These are phyloP conservation scores for Corrigiola litoralis DNA, from an alignment of 179 eudicot genomes.

Conservation along the genomic window DNA sequence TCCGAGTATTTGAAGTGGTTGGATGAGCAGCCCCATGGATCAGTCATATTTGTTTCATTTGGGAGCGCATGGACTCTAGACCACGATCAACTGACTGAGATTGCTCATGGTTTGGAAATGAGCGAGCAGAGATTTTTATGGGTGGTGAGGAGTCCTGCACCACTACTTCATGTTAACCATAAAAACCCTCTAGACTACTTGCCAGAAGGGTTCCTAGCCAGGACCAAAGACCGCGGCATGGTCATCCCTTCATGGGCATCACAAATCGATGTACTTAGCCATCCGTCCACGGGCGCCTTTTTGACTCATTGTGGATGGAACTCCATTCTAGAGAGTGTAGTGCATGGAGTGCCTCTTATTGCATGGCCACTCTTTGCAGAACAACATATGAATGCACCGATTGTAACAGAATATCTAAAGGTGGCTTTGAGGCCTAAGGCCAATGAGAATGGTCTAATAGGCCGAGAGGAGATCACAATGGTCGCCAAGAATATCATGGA, in stretches of 20 bases:
- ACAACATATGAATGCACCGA: no score
- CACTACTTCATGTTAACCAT: no score
- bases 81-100: background rate
- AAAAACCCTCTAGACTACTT: background rate
- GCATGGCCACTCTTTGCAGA: constrained; percentile 14
- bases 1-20: constrained; percentile 22
- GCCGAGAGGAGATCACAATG: no score
- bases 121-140: constrained; percentile 3
- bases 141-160: background rate
- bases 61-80: background rate
- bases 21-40: background rate
- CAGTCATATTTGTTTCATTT: constrained; percentile 7
- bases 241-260: constrained; percentile 7
- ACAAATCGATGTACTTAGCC: background rate
- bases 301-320: constrained; percentile 14
- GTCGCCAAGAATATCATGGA: no score
- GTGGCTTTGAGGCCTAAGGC: no score
- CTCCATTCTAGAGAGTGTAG: constrained; percentile 5
- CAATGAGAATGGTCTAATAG: no score
- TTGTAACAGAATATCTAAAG: no score
- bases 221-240: background rate
- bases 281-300: constrained; percentile 6
- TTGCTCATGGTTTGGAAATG: constrained; percentile 3
- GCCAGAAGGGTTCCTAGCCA: constrained; percentile 1
- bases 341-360: background rate